Evolutionary conservation across 108 stramenopile species (phyloP), one percentile per base, ranked within the genome.

Genomic region (Skeletonema tropicum): DNA sequence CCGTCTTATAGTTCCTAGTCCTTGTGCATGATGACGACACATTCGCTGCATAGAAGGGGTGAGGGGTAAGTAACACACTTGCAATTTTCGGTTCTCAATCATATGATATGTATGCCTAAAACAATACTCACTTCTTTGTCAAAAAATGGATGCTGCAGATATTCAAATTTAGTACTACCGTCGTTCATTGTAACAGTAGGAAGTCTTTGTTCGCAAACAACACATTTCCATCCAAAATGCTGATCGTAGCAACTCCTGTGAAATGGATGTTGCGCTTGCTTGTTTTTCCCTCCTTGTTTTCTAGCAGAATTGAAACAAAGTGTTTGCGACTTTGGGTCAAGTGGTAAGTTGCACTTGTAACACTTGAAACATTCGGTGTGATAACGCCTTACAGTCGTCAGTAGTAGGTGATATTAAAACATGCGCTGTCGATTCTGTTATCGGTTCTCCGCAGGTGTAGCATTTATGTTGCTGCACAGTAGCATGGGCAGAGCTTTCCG

Each of bases 81-180:
- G 23, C 0, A 55, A 21, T 55, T 23, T 55, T 55, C 38, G 10
- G 11, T 39, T 11, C 6, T 15, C 10, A 49, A 49, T 19, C 19
- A 35, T 15, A 6, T 11, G 12, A 79, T 73, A 70, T 88, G 86
- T 11, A 63, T 48, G n/a, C n/a, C n/a, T n/a, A 8, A 86, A 85
- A 62, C 87, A 88, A 87, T 87, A 87, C 15, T 79, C 57, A 55
- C 52, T 62, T 90, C 89, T 11, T 70, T 75, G 58, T 87, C 84
- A 69, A 90, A 90, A 71, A 90, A 90, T 23, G 86, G 86, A 81
- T 90, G 89, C 39, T 85, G 85, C 26, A 85, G 70, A 64, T 62
- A 90, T 48, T 76, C 52, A 12, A 76, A 48, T 29, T 57, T 76
- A 21, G 45, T 60, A 13, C 84, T 74, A 46, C 77, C 61, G 19